Evolutionary conservation across 495 filamentous ascomycete genomes (phyloP).

Genomic region (Daldinia loculata): DNA sequence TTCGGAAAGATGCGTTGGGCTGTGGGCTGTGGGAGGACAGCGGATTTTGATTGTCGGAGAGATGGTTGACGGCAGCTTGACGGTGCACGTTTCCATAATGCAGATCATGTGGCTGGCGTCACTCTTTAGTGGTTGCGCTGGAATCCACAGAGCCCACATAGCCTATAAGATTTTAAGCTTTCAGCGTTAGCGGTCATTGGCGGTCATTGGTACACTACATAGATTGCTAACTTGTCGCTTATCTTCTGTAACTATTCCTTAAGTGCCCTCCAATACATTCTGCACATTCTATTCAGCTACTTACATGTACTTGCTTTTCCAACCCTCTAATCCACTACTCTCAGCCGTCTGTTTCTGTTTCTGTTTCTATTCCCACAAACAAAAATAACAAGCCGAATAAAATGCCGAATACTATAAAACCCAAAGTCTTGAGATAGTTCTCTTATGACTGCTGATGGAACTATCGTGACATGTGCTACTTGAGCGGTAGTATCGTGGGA

Average conservation of each 20-base stretch:
- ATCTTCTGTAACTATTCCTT: conserved; percentile 21
- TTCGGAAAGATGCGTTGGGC: conserved; percentile 31
- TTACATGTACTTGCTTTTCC: not conserved
- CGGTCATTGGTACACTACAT: not conserved
- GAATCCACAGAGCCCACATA: not conserved
- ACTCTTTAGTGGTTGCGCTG: conserved; percentile 7
- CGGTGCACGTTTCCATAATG: conserved; percentile 7
- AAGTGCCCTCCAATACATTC: not conserved
- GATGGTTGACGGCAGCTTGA: not conserved
- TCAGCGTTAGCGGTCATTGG: not conserved
- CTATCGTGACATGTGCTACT: not conserved
- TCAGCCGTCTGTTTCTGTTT: not conserved
- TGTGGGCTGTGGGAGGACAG: conserved; percentile 26
- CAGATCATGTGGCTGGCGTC: conserved; percentile 37
- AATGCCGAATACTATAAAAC: not conserved
- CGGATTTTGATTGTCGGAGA: conserved; percentile 14
- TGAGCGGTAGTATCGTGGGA: conserved; percentile 1
- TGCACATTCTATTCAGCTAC: not conserved
- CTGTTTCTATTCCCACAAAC: not conserved
- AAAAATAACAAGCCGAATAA: not conserved
- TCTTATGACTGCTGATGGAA: not conserved
- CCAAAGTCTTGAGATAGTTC: not conserved
- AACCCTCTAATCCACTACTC: not conserved
- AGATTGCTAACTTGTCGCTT: not conserved
- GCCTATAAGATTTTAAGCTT: not conserved